Base-by-base conservation (phyloP, 2,329 filamentous ascomycete species). In the Ceratocystis diversiconidia region DNA sequence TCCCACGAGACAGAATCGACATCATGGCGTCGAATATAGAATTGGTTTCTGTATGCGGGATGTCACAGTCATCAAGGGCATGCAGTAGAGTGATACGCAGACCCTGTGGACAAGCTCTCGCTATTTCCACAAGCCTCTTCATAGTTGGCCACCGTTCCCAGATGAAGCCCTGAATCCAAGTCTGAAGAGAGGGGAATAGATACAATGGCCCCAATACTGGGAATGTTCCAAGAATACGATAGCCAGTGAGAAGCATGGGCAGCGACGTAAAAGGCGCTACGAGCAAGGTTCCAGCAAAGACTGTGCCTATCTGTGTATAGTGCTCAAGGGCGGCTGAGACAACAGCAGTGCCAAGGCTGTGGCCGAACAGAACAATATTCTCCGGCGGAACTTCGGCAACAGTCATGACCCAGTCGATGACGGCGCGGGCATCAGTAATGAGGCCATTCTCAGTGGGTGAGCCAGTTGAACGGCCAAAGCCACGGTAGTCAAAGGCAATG, bases 401-500 rank as follows among this genome's bases (percentile, higher is more conserved):
- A 22, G 82, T 76, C 46, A 90, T 79, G 8, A 88, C 84, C 77
- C 88, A 95, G 68, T 90, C 81, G 2, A 95, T 79, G 2, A 90
- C 76, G 0, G 90, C 80, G 2, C 87, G 79, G 17, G 86, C 90
- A 72, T 97, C 92, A 3, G 82, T 83, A 65, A 95, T 89, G 6
- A 97, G 76, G 0, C 92, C 92, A 44, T 81, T 76, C 76, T 97
- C 92, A 0, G 85, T 87, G 0, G 92, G 92, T 3, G 75, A 77
- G n/a, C 92, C 90, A 0, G 86, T 89, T 7, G 89, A 94, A 48
- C 83, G 80, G 0, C 91, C 92, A 70, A 90, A 96, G 5, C 92
- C 92, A 19, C 92, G 87, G 75, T 96, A 96, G 77, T 96, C 91
- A 71, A 96, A 85, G 48, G 90, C 84, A n/a, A 96, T 79, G 57